Percentiles rank a stretch among this genome's conserved stretches.
phyloP scores from a whole-genome alignment of 106 monocot species.

The Chionographis japonica region DNA sequence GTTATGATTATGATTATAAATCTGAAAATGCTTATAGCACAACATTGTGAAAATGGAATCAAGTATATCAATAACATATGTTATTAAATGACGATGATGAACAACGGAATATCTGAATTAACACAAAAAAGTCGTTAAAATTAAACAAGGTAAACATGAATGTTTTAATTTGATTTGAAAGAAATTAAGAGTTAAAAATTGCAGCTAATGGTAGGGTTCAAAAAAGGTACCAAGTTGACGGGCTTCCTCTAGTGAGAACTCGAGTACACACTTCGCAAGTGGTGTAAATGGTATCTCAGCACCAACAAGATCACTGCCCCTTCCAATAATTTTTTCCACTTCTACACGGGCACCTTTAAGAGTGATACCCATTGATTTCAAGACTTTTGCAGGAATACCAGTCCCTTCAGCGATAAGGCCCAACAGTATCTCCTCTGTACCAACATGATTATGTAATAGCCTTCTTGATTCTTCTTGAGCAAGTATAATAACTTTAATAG shows the following conservation, averaged over 20 bases:
- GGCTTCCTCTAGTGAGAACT: conserved; percentile 33
- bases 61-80: no score
- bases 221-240: conserved; percentile 24
- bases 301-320: conserved; percentile 34
- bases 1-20: no score
- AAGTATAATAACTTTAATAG: conserved; percentile 39
- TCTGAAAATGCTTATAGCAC: no score
- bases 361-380: conserved; percentile 39
- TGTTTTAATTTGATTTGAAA: no score
- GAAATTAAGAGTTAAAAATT: no score
- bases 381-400: conserved; percentile 33
- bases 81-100: no score
- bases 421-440: conserved; percentile 30
- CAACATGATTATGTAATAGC: conserved; percentile 32
- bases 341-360: conserved; percentile 36
- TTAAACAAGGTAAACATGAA: no score
- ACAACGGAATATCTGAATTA: no score
- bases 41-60: no score
- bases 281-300: conserved; percentile 36
- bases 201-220: no score
- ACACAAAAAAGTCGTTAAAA: no score
- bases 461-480: conserved; percentile 31
- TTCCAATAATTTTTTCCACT: conserved; percentile 40
- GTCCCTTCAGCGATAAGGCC: conserved; percentile 34
- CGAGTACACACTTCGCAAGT: conserved; percentile 30